Conservation (phyloP, 371 early-diverging fungal genomes). For the Chytridium lagenaria region DNA sequence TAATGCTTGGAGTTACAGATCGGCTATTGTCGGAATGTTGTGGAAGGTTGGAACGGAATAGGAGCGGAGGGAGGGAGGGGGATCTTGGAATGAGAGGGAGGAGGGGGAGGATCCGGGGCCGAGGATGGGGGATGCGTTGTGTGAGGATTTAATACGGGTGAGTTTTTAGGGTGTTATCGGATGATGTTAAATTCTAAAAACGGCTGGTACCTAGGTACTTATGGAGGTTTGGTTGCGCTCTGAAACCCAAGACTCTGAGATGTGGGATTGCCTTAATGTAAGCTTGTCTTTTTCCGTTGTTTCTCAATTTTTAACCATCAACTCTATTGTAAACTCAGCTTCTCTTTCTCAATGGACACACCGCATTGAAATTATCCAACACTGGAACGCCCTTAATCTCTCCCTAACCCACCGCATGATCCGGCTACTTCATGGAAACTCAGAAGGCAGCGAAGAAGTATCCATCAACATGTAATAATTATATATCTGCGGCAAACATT, state of each 20-base stretch:
- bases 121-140: constrained; percentile 77
- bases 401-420: constrained; percentile 69
- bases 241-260: constrained; percentile 64
- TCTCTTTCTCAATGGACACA: constrained; percentile 76
- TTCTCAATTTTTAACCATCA: neutral
- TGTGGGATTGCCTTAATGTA: constrained; percentile 76
- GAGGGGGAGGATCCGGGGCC: constrained; percentile 42
- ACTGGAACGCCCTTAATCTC: constrained; percentile 71
- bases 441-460: constrained; percentile 63
- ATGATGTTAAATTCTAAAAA: neutral
- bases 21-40: constrained; percentile 24
- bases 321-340: constrained; percentile 15
- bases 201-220: neutral
- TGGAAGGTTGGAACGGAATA: neutral
- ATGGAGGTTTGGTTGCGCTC: constrained; percentile 49
- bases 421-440: constrained; percentile 66
- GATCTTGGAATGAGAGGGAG: neutral
- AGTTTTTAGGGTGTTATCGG: neutral
- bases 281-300: neutral
- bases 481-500: constrained; percentile 50
- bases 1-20: constrained; percentile 54
- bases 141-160: constrained; percentile 73
- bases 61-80: constrained; percentile 7
- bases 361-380: constrained; percentile 67
- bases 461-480: constrained; percentile 27